Conservation (phyloP, 495 filamentous ascomycete genomes). For the Achaetomiella virescens region DNA sequence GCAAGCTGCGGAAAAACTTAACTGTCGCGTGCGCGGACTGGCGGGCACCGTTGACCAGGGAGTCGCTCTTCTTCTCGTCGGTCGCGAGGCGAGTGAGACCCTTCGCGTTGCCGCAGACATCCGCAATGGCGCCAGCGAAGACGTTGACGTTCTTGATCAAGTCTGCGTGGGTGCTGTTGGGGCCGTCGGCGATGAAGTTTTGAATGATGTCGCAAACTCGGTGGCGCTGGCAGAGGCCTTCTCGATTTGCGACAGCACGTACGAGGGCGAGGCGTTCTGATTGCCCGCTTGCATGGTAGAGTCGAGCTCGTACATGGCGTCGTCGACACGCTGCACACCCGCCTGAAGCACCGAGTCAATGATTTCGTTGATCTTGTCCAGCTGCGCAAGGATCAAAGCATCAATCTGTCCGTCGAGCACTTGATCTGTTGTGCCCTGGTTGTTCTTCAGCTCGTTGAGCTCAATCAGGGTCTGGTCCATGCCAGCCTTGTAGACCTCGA, state of each 20-base stretch:
- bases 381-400: slow-evolving; percentile 71
- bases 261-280: slow-evolving; percentile 93
- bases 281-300: slow-evolving; percentile 98
- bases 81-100: slow-evolving; percentile 89
- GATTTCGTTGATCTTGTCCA: slow-evolving; percentile 92
- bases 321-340: slow-evolving; percentile 90
- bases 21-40: slow-evolving; percentile 83
- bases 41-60: slow-evolving; percentile 71
- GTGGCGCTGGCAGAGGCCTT: slow-evolving; percentile 92
- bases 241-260: slow-evolving; percentile 92
- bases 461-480: slow-evolving; percentile 94
- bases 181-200: slow-evolving; percentile 96
- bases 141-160: slow-evolving; percentile 89
- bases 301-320: slow-evolving; percentile 93
- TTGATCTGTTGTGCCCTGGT: slow-evolving; percentile 68
- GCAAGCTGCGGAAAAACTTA: slow-evolving; percentile 89
- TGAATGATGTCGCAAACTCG: slow-evolving; percentile 95
- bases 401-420: slow-evolving; percentile 89
- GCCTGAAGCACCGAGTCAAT: slow-evolving; percentile 94
- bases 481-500: slow-evolving; percentile 92
- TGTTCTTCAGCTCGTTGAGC: slow-evolving; percentile 70
- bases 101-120: slow-evolving; percentile 94
- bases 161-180: slow-evolving; percentile 82
- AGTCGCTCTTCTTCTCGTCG: slow-evolving; percentile 87
- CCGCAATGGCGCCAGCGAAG: slow-evolving; percentile 83